Evolutionary conservation across 495 filamentous ascomycete genomes (phyloP).

Genomic region (Daldinia grandis): DNA sequence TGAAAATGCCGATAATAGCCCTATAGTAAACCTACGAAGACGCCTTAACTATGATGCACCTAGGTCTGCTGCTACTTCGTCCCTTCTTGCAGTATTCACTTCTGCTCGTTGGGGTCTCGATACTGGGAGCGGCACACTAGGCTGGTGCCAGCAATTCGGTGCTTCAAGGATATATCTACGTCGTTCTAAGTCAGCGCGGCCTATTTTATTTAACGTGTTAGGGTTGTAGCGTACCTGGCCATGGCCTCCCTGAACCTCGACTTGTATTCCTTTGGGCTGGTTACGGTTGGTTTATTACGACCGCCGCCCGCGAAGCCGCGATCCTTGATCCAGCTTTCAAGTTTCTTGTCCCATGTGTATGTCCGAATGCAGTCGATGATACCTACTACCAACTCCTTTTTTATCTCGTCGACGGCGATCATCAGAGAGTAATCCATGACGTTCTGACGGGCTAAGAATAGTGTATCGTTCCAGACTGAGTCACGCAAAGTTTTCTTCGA

Average conservation of each 20-base stretch:
- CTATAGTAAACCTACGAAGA: conserved; percentile 2
- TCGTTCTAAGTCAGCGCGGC: conserved; percentile 9
- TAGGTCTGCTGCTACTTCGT: conserved; percentile 24
- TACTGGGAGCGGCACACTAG: conserved; percentile 34
- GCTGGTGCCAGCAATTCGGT: conserved; percentile 60
- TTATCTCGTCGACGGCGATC: conserved; percentile 92
- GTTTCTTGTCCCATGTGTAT: conserved; percentile 99
- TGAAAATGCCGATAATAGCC: background rate
- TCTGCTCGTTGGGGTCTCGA: conserved; percentile 30
- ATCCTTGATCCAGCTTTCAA: conserved; percentile 99
- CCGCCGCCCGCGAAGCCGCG: conserved; percentile 84
- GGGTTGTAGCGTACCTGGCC: conserved; percentile 79
- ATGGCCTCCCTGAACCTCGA: conserved; percentile 95
- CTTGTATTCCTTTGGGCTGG: conserved; percentile 97
- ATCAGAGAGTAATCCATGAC: conserved; percentile 99
- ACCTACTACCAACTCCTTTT: conserved; percentile 91
- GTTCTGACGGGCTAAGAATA: conserved; percentile 89
- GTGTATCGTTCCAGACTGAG: conserved; percentile 93
- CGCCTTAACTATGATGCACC: conserved; percentile 5
- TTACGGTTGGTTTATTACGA: conserved; percentile 92
- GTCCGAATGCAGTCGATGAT: conserved; percentile 99
- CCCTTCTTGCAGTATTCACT: conserved; percentile 10
- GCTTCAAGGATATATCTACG: conserved; percentile 60
- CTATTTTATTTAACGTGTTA: background rate
- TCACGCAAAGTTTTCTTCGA: conserved; percentile 87